Evolutionary conservation across 177 flowering plant species (phyloP).

Genomic region (Telopea speciosissima): DNA sequence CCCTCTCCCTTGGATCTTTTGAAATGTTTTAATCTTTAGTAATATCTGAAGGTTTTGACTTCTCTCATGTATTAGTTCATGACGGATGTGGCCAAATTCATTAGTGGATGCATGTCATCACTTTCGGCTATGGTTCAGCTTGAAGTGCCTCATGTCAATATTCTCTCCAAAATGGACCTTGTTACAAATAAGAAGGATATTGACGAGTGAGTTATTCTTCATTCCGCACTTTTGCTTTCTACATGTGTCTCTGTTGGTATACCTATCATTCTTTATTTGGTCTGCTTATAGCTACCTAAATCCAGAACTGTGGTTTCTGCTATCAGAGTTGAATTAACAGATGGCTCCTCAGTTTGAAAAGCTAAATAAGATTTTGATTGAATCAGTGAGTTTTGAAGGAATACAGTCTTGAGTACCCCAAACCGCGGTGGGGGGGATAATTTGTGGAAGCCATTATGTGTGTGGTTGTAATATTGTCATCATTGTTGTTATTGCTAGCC

Average conservation of each 20-base stretch:
- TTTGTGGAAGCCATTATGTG: no score
- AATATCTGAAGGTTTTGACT: neutral
- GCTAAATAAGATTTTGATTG: slow-evolving; percentile 76
- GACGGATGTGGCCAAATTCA: slow-evolving; percentile 92
- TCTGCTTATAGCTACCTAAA: slow-evolving; percentile 47
- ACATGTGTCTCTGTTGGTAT: neutral
- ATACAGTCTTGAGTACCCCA: neutral
- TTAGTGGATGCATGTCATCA: slow-evolving; percentile 95
- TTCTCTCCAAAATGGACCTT: slow-evolving; percentile 95
- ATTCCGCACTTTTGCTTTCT: neutral
- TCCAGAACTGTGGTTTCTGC: slow-evolving; percentile 58
- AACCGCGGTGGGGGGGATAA: no score
- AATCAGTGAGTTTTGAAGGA: slow-evolving; percentile 46
- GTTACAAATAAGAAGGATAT: slow-evolving; percentile 66
- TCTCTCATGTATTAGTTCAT: slow-evolving; percentile 49
- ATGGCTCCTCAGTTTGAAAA: slow-evolving; percentile 90
- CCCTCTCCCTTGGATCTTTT: neutral
- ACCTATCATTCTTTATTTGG: slow-evolving; percentile 6
- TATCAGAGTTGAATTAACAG: slow-evolving; percentile 69
- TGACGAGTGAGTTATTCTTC: slow-evolving; percentile 46
- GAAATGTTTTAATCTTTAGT: neutral
- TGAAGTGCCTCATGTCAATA: slow-evolving; percentile 88
- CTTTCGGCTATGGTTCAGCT: slow-evolving; percentile 97
- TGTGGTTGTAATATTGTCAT: no score
- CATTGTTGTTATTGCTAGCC: no score